phyloP scores from a whole-genome alignment of 345 rosid genomes.

The Gossypium herbaceum region DNA sequence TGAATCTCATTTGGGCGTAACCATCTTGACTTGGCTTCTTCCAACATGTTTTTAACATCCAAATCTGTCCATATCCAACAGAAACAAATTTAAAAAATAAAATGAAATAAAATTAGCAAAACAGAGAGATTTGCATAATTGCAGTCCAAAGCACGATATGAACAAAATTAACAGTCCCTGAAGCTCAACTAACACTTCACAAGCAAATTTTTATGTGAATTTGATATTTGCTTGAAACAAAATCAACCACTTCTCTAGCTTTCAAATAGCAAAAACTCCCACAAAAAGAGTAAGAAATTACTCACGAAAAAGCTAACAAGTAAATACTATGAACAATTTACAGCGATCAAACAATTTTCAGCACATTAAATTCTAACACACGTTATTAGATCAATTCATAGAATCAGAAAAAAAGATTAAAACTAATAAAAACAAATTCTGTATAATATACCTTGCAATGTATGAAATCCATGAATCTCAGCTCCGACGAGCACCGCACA shows the following conservation, averaged over 20 bases:
- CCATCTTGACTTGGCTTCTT: slow-evolving; percentile 86
- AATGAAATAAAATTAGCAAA: not conserved
- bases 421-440: not conserved
- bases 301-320: not conserved
- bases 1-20: slow-evolving; percentile 97
- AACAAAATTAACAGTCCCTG: not conserved
- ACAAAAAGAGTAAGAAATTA: not conserved
- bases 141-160: not conserved
- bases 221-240: not conserved
- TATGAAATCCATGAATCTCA: slow-evolving; percentile 90
- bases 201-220: not conserved
- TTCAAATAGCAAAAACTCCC: not conserved
- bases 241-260: not conserved
- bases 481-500: slow-evolving; percentile 49
- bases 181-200: not conserved
- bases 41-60: slow-evolving; percentile 58
- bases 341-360: not conserved
- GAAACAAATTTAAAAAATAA: not conserved
- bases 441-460: slow-evolving; percentile 44
- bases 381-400: not conserved
- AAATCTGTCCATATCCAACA: slow-evolving; percentile 50
- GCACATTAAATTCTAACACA: not conserved
- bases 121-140: not conserved
- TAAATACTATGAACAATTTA: not conserved
- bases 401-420: not conserved